Conservation (phyloP, 2,329 filamentous ascomycete genomes). For the Aspergillus fischeri region DNA sequence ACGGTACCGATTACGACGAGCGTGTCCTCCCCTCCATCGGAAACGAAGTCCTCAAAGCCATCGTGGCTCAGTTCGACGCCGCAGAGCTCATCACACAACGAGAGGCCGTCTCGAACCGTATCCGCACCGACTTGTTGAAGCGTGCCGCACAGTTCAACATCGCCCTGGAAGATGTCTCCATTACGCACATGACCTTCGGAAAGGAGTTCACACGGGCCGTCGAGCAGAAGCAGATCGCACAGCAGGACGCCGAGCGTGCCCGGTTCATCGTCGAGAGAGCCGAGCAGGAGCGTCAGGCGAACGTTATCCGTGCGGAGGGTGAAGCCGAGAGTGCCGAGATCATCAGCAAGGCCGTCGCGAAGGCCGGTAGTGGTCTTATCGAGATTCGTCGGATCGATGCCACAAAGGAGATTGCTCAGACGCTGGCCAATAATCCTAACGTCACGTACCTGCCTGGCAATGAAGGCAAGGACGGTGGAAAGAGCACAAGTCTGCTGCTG, state of each 20-base stretch:
- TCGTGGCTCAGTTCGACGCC: conserved; percentile 97
- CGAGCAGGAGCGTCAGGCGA: conserved; percentile 97
- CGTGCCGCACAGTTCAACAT: conserved; percentile 98
- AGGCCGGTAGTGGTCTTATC: conserved; percentile 87
- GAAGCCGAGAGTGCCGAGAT: conserved; percentile 96
- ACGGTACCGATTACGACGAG: conserved; percentile 98
- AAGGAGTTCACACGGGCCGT: conserved; percentile 98
- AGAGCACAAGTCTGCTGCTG: conserved; percentile 64
- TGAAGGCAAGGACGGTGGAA: conserved; percentile 51
- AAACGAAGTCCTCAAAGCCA: conserved; percentile 98
- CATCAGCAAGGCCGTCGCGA: conserved; percentile 88
- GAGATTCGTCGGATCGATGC: conserved; percentile 97
- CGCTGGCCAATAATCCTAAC: conserved; percentile 84
- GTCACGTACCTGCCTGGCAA: conserved; percentile 89
- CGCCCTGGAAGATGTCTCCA: conserved; percentile 95
- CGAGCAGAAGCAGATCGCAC: conserved; percentile 99
- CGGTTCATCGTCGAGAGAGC: conserved; percentile 98
- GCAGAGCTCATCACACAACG: conserved; percentile 98
- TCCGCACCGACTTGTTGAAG: conserved; percentile 85
- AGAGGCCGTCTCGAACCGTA: conserved; percentile 92
- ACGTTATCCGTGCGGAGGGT: conserved; percentile 96
- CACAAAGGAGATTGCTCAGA: conserved; percentile 89
- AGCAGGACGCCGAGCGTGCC: conserved; percentile 96
- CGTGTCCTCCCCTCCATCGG: conserved; percentile 96
- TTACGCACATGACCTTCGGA: conserved; percentile 99